Conservation (phyloP, 2,329 filamentous ascomycete species). For the Pestalotiopsis sp. region DNA sequence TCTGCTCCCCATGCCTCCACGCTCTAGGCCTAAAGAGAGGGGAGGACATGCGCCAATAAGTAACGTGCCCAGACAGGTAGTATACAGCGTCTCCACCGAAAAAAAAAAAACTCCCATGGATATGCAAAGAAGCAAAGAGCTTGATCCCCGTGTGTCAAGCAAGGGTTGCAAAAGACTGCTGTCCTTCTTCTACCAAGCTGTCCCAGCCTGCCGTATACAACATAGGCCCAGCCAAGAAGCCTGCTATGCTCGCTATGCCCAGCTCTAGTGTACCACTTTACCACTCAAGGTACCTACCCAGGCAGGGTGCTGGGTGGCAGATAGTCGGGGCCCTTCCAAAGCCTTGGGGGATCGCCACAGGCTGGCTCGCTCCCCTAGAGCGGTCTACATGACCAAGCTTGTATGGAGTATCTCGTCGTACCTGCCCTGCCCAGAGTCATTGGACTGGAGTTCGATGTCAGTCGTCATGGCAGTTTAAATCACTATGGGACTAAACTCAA, state of each 20-base stretch:
- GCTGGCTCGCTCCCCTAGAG: background rate
- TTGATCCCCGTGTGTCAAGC: background rate
- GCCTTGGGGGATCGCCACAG: background rate
- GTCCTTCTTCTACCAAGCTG: no score
- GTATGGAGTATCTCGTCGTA: no score
- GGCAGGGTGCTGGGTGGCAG: background rate
- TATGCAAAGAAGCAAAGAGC: background rate
- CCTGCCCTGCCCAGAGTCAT: no score
- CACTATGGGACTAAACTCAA: background rate
- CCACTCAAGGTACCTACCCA: background rate
- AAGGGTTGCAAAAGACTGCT: background rate
- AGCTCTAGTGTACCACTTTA: background rate
- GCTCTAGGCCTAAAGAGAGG: no score
- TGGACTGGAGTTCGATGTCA: no score
- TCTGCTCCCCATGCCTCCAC: no score
- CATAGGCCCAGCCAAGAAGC: no score
- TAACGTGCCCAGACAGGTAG: no score
- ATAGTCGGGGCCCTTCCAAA: background rate
- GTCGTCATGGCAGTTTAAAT: background rate
- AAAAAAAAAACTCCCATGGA: background rate
- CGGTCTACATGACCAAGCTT: background rate
- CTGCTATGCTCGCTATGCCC: background rate
- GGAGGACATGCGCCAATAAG: no score
- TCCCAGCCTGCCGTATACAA: no score
- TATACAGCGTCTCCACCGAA: background rate